These are phyloP conservation scores for Nannochloris sp. DNA, from an alignment of 139 green algal species.

Conservation along the genomic window DNA sequence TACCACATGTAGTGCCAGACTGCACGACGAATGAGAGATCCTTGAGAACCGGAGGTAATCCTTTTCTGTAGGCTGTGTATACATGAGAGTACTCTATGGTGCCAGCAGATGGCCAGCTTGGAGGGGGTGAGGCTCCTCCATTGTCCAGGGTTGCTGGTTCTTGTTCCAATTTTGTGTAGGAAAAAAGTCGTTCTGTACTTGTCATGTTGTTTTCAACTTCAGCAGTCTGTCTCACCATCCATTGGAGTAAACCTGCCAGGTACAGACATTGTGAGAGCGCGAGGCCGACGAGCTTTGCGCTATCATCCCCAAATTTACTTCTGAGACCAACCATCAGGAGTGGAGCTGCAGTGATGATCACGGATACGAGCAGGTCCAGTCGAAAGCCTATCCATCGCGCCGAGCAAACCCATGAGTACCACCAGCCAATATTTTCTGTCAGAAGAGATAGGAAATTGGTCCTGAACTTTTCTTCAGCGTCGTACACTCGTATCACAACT, in stretches of 20 bases:
- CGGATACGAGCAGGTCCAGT: conserved; percentile 57
- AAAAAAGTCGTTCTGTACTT: conserved; percentile 64
- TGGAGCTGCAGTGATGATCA: conserved; percentile 44
- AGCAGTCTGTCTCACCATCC: conserved; percentile 29
- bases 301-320: conserved; percentile 13
- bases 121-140: conserved; percentile 17
- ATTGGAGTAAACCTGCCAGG: conserved; percentile 57
- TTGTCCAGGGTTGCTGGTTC: conserved; percentile 37
- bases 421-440: conserved; percentile 56
- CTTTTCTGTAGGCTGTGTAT: conserved; percentile 55
- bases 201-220: conserved; percentile 83
- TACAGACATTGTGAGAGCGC: conserved; percentile 64
- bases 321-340: conserved; percentile 58
- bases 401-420: conserved; percentile 40
- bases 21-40: conserved; percentile 55
- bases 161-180: conserved; percentile 58
- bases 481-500: conserved; percentile 86
- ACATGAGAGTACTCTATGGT: conserved; percentile 42
- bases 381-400: conserved; percentile 65
- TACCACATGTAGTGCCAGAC: conserved; percentile 41
- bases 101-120: conserved; percentile 59
- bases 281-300: conserved; percentile 44
- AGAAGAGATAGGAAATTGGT: conserved; percentile 44
- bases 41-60: conserved; percentile 58
- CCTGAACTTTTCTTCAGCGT: conserved; percentile 38